A percentile compares a stretch with the other conserved stretches of the same genome.
Evolutionary conservation across 1,139 yeast species (phyloP).

Genomic region (Yamadazyma jaroonii): DNA sequence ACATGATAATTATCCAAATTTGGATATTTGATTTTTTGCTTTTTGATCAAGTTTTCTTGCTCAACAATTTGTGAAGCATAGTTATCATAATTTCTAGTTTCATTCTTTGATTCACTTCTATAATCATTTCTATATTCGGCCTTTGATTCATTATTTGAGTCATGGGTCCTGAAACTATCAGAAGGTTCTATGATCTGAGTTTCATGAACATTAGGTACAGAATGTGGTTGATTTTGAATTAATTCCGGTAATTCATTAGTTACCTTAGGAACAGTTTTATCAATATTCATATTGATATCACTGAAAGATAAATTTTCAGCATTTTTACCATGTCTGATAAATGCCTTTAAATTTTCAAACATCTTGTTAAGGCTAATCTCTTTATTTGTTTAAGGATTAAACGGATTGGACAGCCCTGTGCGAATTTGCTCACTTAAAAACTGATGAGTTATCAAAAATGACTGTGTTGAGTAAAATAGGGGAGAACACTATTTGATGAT

Average conservation of each 20-base stretch:
- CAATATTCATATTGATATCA: background rate
- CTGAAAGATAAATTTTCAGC: constrained; percentile 40
- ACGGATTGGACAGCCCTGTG: background rate
- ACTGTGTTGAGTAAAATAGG: too few relatives aligned
- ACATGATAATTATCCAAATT: constrained; percentile 49
- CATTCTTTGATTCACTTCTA: background rate
- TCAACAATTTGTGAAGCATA: constrained; percentile 58
- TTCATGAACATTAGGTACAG: constrained; percentile 1
- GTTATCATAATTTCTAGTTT: background rate
- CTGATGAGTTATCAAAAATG: too few relatives aligned
- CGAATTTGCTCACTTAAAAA: constrained; percentile 1
- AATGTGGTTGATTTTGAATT: constrained; percentile 5
- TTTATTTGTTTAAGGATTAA: background rate
- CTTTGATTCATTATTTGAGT: background rate
- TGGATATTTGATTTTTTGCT: constrained; percentile 42
- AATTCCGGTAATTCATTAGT: constrained; percentile 7
- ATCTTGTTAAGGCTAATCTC: constrained; percentile 21
- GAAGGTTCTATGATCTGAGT: background rate
- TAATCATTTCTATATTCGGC: background rate
- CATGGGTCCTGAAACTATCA: background rate
- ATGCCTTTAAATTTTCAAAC: constrained; percentile 68
- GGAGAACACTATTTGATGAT: too few relatives aligned
- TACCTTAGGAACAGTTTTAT: background rate
- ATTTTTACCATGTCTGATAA: constrained; percentile 81
- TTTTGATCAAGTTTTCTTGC: constrained; percentile 48